phyloP scores from a whole-genome alignment of 441 rosid genomes.

The Bruguiera hainesii region DNA sequence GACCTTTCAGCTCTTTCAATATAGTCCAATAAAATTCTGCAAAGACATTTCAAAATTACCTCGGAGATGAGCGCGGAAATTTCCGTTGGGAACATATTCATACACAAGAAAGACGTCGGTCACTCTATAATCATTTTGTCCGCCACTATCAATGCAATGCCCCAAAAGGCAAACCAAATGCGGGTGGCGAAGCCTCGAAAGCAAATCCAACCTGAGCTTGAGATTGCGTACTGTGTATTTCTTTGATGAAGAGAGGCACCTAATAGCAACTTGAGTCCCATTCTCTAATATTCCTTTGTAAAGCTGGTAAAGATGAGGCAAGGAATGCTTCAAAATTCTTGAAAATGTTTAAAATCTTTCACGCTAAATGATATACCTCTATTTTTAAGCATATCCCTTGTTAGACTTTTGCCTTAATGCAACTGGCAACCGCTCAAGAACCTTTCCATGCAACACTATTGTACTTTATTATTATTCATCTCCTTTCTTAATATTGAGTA shows the following conservation, averaged over 20 bases:
- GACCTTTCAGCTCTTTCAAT: background rate
- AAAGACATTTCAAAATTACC: slow-evolving; percentile 34
- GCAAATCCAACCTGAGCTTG: slow-evolving; percentile 49
- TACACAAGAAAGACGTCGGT: slow-evolving; percentile 47
- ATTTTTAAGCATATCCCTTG: background rate
- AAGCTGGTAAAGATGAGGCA: slow-evolving; percentile 31
- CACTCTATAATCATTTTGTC: slow-evolving; percentile 36
- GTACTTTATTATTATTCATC: background rate
- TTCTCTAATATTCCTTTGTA: slow-evolving; percentile 43
- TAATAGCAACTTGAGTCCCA: slow-evolving; percentile 47
- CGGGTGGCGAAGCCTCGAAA: slow-evolving; percentile 53
- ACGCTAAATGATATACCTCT: too few relatives aligned
- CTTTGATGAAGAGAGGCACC: slow-evolving; percentile 47
- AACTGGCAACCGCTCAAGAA: too few relatives aligned
- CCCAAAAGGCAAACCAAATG: slow-evolving; percentile 59
- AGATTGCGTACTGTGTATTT: slow-evolving; percentile 47
- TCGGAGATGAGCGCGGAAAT: slow-evolving; percentile 44
- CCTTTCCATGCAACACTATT: background rate
- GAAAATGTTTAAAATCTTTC: background rate
- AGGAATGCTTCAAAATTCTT: background rate
- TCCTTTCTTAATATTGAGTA: background rate
- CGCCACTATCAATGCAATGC: slow-evolving; percentile 47
- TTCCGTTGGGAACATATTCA: slow-evolving; percentile 56
- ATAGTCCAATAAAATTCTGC: too few relatives aligned
- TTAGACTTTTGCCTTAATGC: background rate